These are phyloP conservation scores for Coemansia furcata DNA, from an alignment of 192 early-diverging fungal genomes.

Conservation along the genomic window DNA sequence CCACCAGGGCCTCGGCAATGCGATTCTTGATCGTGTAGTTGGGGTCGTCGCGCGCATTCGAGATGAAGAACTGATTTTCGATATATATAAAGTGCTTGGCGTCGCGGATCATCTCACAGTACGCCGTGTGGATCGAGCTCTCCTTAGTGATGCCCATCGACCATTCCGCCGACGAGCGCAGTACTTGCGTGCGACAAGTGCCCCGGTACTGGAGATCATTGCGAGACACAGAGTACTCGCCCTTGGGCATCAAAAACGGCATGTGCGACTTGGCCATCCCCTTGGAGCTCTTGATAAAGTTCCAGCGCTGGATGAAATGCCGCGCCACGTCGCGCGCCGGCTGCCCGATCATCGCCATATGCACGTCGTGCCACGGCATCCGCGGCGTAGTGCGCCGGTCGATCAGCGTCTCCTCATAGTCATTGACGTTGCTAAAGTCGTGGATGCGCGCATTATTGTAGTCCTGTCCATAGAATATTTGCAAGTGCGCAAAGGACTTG, in stretches of 20 bases:
- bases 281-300: constrained; percentile 77
- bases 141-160: constrained; percentile 63
- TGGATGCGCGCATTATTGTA: constrained; percentile 83
- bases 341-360: constrained; percentile 72
- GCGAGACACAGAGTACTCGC: constrained; percentile 60
- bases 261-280: constrained; percentile 56
- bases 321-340: constrained; percentile 78
- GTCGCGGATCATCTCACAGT: constrained; percentile 64
- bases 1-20: constrained; percentile 73
- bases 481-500: constrained; percentile 45
- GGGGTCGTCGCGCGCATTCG: constrained; percentile 47
- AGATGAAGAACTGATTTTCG: constrained; percentile 90
- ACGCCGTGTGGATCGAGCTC: constrained; percentile 79
- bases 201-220: constrained; percentile 61
- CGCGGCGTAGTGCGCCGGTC: constrained; percentile 57
- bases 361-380: constrained; percentile 91
- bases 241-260: constrained; percentile 67
- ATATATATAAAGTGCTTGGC: constrained; percentile 86
- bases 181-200: constrained; percentile 61
- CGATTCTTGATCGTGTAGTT: constrained; percentile 72
- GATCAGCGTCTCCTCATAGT: constrained; percentile 53
- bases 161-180: constrained; percentile 68
- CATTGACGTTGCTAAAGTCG: constrained; percentile 65
- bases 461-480: constrained; percentile 71
- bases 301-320: constrained; percentile 87